Evolutionary conservation across 257 asterid genomes (phyloP), one percentile per base, ranked within the genome.

Genomic region (Striga asiatica): DNA sequence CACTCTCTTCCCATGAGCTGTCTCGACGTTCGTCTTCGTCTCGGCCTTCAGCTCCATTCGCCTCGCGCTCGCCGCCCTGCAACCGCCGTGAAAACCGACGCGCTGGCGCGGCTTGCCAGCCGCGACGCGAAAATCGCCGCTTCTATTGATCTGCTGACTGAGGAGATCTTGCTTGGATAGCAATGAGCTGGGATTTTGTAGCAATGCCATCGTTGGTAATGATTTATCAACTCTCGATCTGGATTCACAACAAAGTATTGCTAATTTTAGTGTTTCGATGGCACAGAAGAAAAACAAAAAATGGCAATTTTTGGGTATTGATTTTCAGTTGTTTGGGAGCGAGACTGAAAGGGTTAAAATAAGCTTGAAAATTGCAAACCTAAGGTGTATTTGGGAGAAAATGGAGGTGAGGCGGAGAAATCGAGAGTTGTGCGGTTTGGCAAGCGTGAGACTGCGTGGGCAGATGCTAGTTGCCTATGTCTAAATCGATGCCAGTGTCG

Each of bases 1-100:
- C 29, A 86, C 80, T 47, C 71, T 75, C 74, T 73, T 81, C 78
- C 93, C 93, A 5, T 78, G 78, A 1, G 78, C 62, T 2, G 73
- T 76, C 0, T 67, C 74, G 7, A 69, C 54, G 4, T 70, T 62
- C 14, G 62, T 45, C 2, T 50, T 71, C 13, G 35, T 23, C 6
- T 59, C 50, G 0, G 79, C 87, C 0, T 55, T 52, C 64, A 75
- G 38, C 75, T 25, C 50, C 64, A 61, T 3, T 52, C 62, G 28
- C 2, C 47, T 39, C 47, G 10, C 18, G 20, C 20, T 18, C 35
- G 35, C 8, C 62, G 3, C 7, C 45, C 43, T 24, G 29, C 25
- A 16, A 1, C 58, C 54, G 2, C 47, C 31, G 4, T 41, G 11
- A 41, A 41, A 13, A 41, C 12, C 10, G 17, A 41, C 23, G 0